Evolutionary conservation across 2,329 filamentous ascomycete species (phyloP).

Genomic region (Aspergillus quadricinctus): DNA sequence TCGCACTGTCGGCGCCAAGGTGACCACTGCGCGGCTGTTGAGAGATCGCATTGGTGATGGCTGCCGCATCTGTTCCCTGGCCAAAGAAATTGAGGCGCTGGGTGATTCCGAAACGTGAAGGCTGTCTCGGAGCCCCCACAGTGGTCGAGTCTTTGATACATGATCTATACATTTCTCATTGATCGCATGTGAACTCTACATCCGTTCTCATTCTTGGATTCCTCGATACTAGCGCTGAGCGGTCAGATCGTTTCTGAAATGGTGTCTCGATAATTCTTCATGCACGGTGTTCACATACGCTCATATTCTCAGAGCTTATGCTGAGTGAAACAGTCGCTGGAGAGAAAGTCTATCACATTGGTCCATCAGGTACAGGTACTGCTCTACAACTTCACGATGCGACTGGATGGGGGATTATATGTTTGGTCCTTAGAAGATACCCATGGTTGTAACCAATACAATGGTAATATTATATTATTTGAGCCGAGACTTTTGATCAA

Average conservation of each 20-base stretch:
- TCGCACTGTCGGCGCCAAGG: slow-evolving; percentile 73
- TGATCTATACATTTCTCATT: neutral
- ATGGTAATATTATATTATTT: neutral
- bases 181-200: neutral
- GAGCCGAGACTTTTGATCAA: slow-evolving; percentile 2
- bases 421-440: slow-evolving; percentile 24
- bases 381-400: slow-evolving; percentile 4
- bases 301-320: neutral
- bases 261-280: neutral
- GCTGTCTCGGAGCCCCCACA: no score
- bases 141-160: neutral
- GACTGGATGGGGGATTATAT: slow-evolving; percentile 7
- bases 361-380: slow-evolving; percentile 3
- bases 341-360: neutral
- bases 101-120: slow-evolving; percentile 15
- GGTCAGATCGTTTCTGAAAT: neutral
- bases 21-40: slow-evolving; percentile 76
- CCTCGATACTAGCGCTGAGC: neutral
- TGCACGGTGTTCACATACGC: neutral
- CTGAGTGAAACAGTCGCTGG: neutral
- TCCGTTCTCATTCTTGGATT: neutral
- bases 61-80: slow-evolving; percentile 37
- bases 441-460: slow-evolving; percentile 18
- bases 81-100: slow-evolving; percentile 31
- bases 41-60: slow-evolving; percentile 59